phyloP scores from a whole-genome alignment of 257 asterid species.

The Solanum appendiculatum region DNA sequence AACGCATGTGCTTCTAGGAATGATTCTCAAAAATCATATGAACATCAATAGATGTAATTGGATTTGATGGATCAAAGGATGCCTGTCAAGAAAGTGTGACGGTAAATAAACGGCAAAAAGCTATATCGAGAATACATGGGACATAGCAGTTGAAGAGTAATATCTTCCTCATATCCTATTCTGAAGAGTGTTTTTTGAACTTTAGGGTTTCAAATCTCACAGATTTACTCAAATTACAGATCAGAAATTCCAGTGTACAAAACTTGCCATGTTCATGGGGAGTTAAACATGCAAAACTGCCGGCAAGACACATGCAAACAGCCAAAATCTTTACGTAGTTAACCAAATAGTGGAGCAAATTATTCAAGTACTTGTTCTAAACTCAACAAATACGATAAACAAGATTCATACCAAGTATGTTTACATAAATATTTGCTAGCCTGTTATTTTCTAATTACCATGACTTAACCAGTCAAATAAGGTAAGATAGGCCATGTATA shows the following conservation, averaged over 20 bases:
- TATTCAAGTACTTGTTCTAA: not conserved
- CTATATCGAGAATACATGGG: not conserved
- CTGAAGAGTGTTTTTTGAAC: constrained; percentile 5
- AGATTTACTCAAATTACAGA: not conserved
- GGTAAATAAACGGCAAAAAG: not conserved
- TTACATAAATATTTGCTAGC: not conserved
- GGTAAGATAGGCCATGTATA: not conserved
- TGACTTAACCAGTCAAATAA: not conserved
- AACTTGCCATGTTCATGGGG: not conserved
- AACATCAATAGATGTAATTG: constrained; percentile 52
- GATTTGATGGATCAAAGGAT: constrained; percentile 44
- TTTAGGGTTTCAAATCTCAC: not conserved
- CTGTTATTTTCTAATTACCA: not conserved
- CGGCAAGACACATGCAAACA: not conserved
- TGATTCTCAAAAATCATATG: constrained; percentile 57
- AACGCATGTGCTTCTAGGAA: constrained; percentile 44
- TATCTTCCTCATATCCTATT: constrained; percentile 5
- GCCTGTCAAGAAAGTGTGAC: constrained; percentile 22
- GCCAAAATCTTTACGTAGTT: not conserved
- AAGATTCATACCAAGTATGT: not conserved
- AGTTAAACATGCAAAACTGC: not conserved
- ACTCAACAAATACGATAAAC: not conserved
- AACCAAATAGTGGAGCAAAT: not conserved
- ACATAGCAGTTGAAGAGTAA: not conserved
- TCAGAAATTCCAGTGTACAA: not conserved